phyloP scores from a whole-genome alignment of 257 asterid genomes.

The Asclepias syriaca region DNA sequence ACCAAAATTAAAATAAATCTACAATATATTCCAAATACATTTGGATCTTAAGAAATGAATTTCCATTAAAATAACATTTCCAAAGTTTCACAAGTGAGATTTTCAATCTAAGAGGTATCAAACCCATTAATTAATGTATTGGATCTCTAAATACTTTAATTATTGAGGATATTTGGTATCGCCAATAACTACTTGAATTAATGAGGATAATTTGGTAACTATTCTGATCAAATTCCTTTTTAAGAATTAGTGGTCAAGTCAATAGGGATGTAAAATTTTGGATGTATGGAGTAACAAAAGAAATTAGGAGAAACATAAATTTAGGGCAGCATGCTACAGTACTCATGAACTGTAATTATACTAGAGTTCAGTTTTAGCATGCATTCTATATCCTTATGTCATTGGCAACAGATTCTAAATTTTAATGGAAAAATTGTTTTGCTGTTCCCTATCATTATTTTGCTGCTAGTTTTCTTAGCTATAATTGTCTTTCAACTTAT shows the following conservation, averaged over 20 bases:
- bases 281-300: not conserved
- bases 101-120: not conserved
- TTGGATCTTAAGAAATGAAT: too few species aligned
- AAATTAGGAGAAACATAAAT: not conserved
- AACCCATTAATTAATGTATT: not conserved
- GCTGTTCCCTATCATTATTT: not conserved
- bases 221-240: not conserved
- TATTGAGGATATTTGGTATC: not conserved
- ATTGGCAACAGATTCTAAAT: not conserved
- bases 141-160: not conserved
- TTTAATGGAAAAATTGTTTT: not conserved
- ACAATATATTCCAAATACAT: too few species aligned
- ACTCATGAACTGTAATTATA: not conserved
- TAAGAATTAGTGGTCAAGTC: not conserved
- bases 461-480: not conserved
- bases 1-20: not conserved
- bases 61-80: too few species aligned
- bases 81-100: not conserved
- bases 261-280: not conserved
- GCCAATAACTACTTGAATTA: not conserved
- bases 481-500: slow-evolving; percentile 1
- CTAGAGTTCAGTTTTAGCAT: not conserved
- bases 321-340: not conserved
- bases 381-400: not conserved
- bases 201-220: not conserved